phyloP scores from a whole-genome alignment of 768 basidiomycete genomes.

The Leccinum longicurvipes region DNA sequence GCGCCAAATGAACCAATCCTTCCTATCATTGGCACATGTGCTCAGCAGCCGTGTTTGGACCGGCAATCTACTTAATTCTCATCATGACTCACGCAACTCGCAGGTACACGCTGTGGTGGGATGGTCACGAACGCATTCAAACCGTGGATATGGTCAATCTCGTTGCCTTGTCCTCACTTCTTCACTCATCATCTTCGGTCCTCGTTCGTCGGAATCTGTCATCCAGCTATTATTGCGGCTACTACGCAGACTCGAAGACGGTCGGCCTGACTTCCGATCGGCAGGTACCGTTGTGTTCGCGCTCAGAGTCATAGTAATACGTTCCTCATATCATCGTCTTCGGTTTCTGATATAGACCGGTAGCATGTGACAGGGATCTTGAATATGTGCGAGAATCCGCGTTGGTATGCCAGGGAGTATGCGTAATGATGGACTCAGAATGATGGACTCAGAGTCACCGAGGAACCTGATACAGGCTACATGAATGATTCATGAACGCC shows the following conservation, averaged over 20 bases:
- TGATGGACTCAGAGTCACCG: no score
- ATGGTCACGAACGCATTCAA: neutral
- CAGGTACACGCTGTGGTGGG: neutral
- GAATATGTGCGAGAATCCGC: neutral
- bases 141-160: neutral
- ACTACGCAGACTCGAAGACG: neutral
- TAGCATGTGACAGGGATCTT: neutral
- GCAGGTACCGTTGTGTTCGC: neutral
- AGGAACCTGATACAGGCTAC: neutral
- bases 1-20: neutral
- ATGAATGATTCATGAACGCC: neutral
- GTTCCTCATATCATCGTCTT: neutral
- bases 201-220: neutral
- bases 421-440: neutral
- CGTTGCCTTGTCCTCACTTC: neutral
- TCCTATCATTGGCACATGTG: neutral
- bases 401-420: neutral
- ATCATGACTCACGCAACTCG: neutral
- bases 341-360: neutral
- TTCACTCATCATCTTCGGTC: neutral
- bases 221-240: neutral
- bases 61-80: neutral
- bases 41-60: neutral
- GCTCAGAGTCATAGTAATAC: neutral
- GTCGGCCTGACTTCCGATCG: neutral